Conservation (phyloP, 805 yeast genomes). For the Cyberlindnera xylosilytica region DNA sequence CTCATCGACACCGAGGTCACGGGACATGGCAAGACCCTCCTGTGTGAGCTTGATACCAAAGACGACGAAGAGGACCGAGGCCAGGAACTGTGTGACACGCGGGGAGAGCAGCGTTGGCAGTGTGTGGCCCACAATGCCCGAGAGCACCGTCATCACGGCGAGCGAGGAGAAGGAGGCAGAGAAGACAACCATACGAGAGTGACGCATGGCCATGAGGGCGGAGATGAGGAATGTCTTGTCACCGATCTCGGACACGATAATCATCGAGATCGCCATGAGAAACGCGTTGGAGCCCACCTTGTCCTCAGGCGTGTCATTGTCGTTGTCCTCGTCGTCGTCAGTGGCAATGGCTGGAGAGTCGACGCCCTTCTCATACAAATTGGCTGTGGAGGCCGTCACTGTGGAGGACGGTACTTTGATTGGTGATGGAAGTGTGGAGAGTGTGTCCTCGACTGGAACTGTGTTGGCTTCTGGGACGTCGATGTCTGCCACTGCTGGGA, state of each 20-base stretch:
- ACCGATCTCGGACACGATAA: constrained; percentile 92
- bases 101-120: constrained; percentile 82
- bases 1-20: constrained; percentile 84
- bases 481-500: constrained; percentile 16
- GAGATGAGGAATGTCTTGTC: constrained; percentile 97
- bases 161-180: constrained; percentile 82
- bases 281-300: constrained; percentile 40
- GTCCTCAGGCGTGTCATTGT: constrained; percentile 4
- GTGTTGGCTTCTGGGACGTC: constrained; percentile 24
- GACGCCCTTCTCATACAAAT: background rate
- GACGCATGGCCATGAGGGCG: constrained; percentile 97
- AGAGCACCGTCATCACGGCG: constrained; percentile 85
- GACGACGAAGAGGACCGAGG: constrained; percentile 75
- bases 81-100: constrained; percentile 74
- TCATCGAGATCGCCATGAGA: constrained; percentile 84
- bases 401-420: constrained; percentile 5
- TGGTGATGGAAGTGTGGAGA: background rate
- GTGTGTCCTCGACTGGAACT: constrained; percentile 21
- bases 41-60: constrained; percentile 73
- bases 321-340: constrained; percentile 1
- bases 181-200: constrained; percentile 80
- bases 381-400: background rate
- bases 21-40: constrained; percentile 83
- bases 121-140: constrained; percentile 90
- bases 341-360: background rate